Conservation (phyloP, 2,329 filamentous ascomycete species). For the Penicillium griseofulvum region DNA sequence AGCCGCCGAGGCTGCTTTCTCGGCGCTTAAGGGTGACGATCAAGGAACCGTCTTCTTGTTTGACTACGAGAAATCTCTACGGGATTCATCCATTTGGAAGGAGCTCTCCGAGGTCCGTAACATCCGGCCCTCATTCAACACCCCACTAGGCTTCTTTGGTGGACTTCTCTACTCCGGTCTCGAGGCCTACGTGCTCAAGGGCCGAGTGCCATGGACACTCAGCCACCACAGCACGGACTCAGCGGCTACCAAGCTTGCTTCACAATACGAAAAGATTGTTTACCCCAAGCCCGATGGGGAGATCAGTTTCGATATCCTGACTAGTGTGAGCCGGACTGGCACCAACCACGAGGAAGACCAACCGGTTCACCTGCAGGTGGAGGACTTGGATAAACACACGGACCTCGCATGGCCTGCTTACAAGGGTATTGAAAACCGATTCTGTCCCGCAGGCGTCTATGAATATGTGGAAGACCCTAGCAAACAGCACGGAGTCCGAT, state of each 20-base stretch:
- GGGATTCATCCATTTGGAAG: conserved; percentile 85
- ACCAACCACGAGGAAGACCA: conserved; percentile 99
- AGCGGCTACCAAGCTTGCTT: conserved; percentile 74
- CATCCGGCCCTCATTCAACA: conserved; percentile 94
- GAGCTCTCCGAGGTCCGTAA: conserved; percentile 95
- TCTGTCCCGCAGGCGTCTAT: conserved; percentile 96
- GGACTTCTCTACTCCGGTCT: conserved; percentile 90
- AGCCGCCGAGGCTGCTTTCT: conserved; percentile 85
- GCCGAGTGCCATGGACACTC: conserved; percentile 85
- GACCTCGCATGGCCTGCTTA: conserved; percentile 78
- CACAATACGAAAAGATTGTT: conserved; percentile 81
- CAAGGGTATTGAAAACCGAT: conserved; percentile 91
- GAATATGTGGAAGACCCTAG: conserved; percentile 92
- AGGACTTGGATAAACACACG: conserved; percentile 91
- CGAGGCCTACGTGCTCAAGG: conserved; percentile 83
- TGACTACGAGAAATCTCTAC: conserved; percentile 86
- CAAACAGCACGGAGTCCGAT: conserved; percentile 84
- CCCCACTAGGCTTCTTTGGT: conserved; percentile 79
- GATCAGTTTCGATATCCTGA: conserved; percentile 93
- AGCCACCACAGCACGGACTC: conserved; percentile 78
- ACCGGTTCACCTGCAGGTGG: conserved; percentile 90
- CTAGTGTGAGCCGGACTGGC: conserved; percentile 88
- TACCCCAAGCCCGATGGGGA: conserved; percentile 96
- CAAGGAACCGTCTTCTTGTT: conserved; percentile 82
- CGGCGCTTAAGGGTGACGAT: conserved; percentile 61